Base-by-base conservation (phyloP, 768 basidiomycete species). In the Boletus sensibilis region DNA sequence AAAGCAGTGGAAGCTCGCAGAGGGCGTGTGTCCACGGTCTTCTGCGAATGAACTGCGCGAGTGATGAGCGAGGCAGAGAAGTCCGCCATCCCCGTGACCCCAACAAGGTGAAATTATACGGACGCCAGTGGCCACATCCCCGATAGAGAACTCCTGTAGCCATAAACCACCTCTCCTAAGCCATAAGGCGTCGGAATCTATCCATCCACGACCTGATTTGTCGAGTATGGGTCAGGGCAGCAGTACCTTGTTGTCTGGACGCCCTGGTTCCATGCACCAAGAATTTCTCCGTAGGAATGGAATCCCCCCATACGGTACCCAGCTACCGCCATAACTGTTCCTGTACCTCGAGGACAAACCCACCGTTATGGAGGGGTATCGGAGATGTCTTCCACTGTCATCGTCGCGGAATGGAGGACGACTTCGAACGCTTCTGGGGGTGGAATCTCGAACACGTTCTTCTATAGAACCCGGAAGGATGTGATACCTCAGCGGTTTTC, bases 11-110 rank as follows among this genome's bases (percentile, higher is more conserved):
- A 50, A 53, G 50, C 35, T 45, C 43, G 16, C 20, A 44, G 51
- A 34, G 34, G 53, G 51, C 38, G 39, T 47, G 52, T 49, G 34
- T 57, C 53, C 39, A 64, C 56, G 37, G 38, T 53, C 64, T 34
- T 27, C 23, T 23, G 42, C 54, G 55, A 56, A 65, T 54, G 60
- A 59, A 62, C 46, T 37, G 52, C 55, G 57, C 46, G 50, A 56
- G 50, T 65, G 48, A 61, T 57, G 55, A 62, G 52, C 64, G 57
- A 65, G 64, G 60, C 64, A 62, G 46, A 54, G 59, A 62, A 53
- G 59, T 41, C 52, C 25, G 52, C 50, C 59, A 53, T 52, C 50
- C 59, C 63, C 56, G 56, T 58, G 53, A 55, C 60, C 56, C 54
- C 59, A 61, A 53, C 48, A 50, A 21, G 52, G 54, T 51, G 55